phyloP scores from a whole-genome alignment of 345 rosid genomes.

The Bruguiera gymnorhiza region DNA sequence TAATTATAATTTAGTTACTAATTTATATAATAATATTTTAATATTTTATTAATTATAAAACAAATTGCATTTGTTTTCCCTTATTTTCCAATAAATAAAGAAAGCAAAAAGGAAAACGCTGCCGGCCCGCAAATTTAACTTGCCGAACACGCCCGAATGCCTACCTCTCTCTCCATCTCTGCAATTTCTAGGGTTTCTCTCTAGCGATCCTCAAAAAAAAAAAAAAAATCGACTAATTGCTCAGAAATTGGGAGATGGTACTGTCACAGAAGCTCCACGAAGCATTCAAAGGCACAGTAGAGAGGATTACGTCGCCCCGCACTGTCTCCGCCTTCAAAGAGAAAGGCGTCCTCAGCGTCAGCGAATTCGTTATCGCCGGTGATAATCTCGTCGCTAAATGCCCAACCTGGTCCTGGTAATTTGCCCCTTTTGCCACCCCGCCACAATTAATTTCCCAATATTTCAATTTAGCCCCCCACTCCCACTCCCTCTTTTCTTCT shows the following conservation, averaged over 20 bases:
- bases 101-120: background rate
- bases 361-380: conserved; percentile 86
- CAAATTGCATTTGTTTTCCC: too few species aligned
- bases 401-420: conserved; percentile 99
- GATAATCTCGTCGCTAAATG: conserved; percentile 97
- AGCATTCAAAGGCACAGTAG: conserved; percentile 93
- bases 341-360: conserved; percentile 97
- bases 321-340: conserved; percentile 96
- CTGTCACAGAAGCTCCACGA: conserved; percentile 82
- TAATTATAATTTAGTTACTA: background rate
- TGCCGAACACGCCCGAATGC: background rate
- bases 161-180: background rate
- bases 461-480: too few species aligned
- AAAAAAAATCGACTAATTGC: too few species aligned
- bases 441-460: background rate
- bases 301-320: conserved; percentile 87
- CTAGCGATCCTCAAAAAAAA: background rate
- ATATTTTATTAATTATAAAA: too few species aligned
- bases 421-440: background rate
- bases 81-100: background rate
- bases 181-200: conserved; percentile 18
- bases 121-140: background rate
- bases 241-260: conserved; percentile 34
- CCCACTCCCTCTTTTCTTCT: too few species aligned
- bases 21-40: background rate